Evolutionary conservation across 495 filamentous ascomycete species (phyloP).

Genomic region (Hypoxylon intermedium): DNA sequence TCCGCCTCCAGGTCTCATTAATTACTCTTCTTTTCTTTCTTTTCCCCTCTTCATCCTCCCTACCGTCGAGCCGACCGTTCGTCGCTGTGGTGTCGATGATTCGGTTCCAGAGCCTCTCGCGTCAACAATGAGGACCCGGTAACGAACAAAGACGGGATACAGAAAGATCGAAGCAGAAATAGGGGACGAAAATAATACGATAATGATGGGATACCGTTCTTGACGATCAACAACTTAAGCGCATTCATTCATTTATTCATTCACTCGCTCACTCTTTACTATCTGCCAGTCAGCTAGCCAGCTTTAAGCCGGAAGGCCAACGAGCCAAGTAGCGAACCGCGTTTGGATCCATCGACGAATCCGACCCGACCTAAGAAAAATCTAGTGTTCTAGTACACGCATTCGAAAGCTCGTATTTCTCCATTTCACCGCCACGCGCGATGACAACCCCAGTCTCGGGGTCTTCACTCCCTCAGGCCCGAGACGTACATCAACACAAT

Average conservation of each 20-base stretch:
- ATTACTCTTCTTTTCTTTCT: constrained; percentile 16
- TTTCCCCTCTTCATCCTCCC: constrained; percentile 29
- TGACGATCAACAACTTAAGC: constrained; percentile 32
- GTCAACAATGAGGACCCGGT: constrained; percentile 46
- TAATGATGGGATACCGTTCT: constrained; percentile 40
- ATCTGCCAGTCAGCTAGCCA: constrained; percentile 22
- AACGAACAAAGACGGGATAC: constrained; percentile 26
- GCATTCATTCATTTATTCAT: constrained; percentile 30
- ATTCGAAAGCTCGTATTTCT: constrained; percentile 46
- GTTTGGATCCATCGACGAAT: constrained; percentile 35
- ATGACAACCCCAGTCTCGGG: constrained; percentile 59
- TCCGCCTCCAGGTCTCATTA: constrained; percentile 22
- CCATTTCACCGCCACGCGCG: constrained; percentile 49
- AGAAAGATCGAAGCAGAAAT: constrained; percentile 10
- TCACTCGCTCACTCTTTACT: background rate
- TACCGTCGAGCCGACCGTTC: constrained; percentile 32
- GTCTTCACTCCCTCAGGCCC: constrained; percentile 64
- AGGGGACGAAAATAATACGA: constrained; percentile 39
- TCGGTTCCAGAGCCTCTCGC: constrained; percentile 36
- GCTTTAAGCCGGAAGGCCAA: constrained; percentile 7
- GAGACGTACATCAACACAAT: constrained; percentile 47
- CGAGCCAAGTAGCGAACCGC: constrained; percentile 24
- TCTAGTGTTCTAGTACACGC: constrained; percentile 39
- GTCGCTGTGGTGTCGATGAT: constrained; percentile 41
- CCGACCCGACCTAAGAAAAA: constrained; percentile 29